Evolutionary conservation across 2,329 filamentous ascomycete species (phyloP).

Genomic region (Hypocreales sp.): DNA sequence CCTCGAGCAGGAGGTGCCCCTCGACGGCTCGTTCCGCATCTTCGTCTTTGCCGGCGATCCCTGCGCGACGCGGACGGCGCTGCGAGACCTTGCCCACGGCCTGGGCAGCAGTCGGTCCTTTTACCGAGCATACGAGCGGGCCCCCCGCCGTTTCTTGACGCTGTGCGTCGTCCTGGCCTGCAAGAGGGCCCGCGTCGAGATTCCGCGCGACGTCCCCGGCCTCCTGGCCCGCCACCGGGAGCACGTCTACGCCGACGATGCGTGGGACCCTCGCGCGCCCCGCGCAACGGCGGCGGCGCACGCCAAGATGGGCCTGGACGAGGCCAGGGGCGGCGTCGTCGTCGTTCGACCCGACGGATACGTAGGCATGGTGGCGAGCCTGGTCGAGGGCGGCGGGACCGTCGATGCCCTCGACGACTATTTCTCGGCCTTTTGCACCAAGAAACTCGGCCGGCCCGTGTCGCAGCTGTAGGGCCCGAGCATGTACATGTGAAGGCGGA

Average conservation of each 20-base stretch:
- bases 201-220: constrained; percentile 53
- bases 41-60: constrained; percentile 72
- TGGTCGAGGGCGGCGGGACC: constrained; percentile 65
- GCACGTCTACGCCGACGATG: constrained; percentile 77
- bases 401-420: constrained; percentile 72
- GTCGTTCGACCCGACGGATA: constrained; percentile 82
- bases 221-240: constrained; percentile 62
- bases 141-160: constrained; percentile 71
- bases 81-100: constrained; percentile 53
- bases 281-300: constrained; percentile 62
- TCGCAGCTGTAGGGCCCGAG: not conserved
- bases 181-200: constrained; percentile 53
- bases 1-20: constrained; percentile 75
- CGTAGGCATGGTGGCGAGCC: constrained; percentile 57
- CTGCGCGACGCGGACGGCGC: constrained; percentile 39
- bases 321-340: constrained; percentile 61
- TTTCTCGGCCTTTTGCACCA: constrained; percentile 58
- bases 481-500: too few relatives aligned
- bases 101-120: constrained; percentile 56
- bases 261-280: constrained; percentile 55
- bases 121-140: constrained; percentile 47
- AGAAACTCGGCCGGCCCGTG: constrained; percentile 26
- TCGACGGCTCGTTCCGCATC: constrained; percentile 77
- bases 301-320: constrained; percentile 69
- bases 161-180: constrained; percentile 62